Evolutionary conservation across 1,284 basidiomycete genomes (phyloP).

Genomic region (Trichosporon inkin): DNA sequence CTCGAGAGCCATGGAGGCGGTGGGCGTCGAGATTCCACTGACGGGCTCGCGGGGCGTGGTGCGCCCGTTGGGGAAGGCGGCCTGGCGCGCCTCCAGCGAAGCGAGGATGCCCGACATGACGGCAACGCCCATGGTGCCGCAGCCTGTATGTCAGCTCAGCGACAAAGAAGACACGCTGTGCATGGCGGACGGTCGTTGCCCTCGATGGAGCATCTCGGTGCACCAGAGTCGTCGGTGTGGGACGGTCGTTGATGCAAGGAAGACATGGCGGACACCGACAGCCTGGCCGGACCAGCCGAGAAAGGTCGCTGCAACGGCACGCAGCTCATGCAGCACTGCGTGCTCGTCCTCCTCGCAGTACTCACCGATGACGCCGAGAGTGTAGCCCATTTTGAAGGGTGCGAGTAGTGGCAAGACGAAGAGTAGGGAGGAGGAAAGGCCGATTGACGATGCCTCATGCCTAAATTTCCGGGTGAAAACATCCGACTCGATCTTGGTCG

Average conservation of each 20-base stretch:
- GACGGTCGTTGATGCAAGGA: not conserved
- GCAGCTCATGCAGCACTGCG: too few species aligned
- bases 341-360: too few species aligned
- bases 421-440: not conserved
- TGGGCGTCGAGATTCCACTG: conserved; percentile 73
- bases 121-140: conserved; percentile 98
- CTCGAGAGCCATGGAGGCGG: conserved; percentile 48
- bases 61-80: conserved; percentile 21
- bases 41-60: conserved; percentile 59
- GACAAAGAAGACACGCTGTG: too few species aligned
- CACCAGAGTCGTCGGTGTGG: too few species aligned
- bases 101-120: conserved; percentile 68
- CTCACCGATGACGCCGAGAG: conserved; percentile 52
- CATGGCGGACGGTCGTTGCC: too few species aligned
- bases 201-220: too few species aligned
- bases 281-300: too few species aligned
- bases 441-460: too few species aligned
- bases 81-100: conserved; percentile 43
- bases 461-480: conserved; percentile 7
- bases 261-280: too few species aligned
- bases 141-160: conserved; percentile 61
- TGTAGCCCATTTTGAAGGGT: conserved; percentile 51
- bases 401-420: not conserved
- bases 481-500: conserved; percentile 2
- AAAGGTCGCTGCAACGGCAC: too few species aligned